These are phyloP conservation scores for Dichotomocladium elegans DNA, from an alignment of 371 early-diverging fungal genomes.

Conservation along the genomic window DNA sequence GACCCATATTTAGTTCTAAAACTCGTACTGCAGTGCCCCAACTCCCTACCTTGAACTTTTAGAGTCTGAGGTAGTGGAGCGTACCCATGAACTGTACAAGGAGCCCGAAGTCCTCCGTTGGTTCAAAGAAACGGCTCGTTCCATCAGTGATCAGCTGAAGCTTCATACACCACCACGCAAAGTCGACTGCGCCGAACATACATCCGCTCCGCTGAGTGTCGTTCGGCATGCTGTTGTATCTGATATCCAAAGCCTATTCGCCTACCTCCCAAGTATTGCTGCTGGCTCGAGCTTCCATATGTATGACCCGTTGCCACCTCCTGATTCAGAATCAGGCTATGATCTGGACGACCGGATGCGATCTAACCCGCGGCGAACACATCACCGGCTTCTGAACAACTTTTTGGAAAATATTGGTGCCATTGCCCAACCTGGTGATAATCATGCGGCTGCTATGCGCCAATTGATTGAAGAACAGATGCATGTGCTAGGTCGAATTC, in stretches of 20 bases:
- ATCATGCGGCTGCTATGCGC: not conserved
- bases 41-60: constrained; percentile 43
- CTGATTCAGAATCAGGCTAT: constrained; percentile 49
- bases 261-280: constrained; percentile 53
- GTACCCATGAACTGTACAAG: constrained; percentile 67
- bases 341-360: constrained; percentile 29
- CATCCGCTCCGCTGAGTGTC: constrained; percentile 52
- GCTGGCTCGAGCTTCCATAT: constrained; percentile 56
- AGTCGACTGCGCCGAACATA: constrained; percentile 13
- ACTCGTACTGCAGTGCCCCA: constrained; percentile 12
- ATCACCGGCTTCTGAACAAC: no score
- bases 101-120: constrained; percentile 63
- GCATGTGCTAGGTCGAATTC: constrained; percentile 14
- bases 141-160: constrained; percentile 1
- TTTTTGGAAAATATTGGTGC: constrained; percentile 12
- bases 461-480: constrained; percentile 10
- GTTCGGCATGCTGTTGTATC: constrained; percentile 73
- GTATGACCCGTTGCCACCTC: constrained; percentile 77
- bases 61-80: constrained; percentile 53
- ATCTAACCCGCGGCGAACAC: no score
- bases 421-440: constrained; percentile 13
- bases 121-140: constrained; percentile 36
- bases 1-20: not conserved
- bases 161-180: constrained; percentile 14
- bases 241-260: constrained; percentile 54